Percentiles rank a stretch among this genome's conserved stretches.
phyloP scores from a whole-genome alignment of 225 moss, liverwort and hornwort species.

The Marchantia paleacea region DNA sequence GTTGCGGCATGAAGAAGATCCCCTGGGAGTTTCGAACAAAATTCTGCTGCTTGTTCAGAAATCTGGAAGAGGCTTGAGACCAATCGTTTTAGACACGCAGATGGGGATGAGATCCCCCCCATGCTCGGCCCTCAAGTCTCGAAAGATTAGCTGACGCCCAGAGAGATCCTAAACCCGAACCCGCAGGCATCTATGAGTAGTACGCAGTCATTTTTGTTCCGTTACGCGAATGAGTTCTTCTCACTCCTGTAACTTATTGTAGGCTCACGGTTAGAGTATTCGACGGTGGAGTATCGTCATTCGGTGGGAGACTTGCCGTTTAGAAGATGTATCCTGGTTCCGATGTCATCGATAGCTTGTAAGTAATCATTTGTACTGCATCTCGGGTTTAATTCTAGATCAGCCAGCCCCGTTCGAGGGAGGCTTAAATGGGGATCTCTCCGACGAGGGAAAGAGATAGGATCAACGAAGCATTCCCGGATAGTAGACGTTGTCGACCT shows the following conservation, averaged over 20 bases:
- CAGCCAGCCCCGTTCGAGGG: neutral
- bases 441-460: neutral
- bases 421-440: neutral
- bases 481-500: neutral
- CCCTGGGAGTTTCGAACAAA: neutral
- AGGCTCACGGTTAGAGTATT: neutral
- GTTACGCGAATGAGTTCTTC: neutral
- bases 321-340: neutral
- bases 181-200: neutral
- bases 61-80: neutral
- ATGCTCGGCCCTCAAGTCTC: neutral
- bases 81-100: neutral
- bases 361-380: neutral
- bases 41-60: conserved; percentile 9
- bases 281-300: neutral
- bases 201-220: neutral
- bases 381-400: neutral
- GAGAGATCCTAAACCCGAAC: too few relatives aligned
- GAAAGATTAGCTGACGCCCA: neutral
- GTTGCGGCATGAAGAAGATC: neutral
- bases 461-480: neutral
- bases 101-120: neutral
- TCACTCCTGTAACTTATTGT: neutral
- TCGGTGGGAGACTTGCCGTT: neutral
- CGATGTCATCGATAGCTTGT: neutral